Base-by-base conservation (phyloP, 163 green algal genomes). In the Chlamydomonas reinhardtii region DNA sequence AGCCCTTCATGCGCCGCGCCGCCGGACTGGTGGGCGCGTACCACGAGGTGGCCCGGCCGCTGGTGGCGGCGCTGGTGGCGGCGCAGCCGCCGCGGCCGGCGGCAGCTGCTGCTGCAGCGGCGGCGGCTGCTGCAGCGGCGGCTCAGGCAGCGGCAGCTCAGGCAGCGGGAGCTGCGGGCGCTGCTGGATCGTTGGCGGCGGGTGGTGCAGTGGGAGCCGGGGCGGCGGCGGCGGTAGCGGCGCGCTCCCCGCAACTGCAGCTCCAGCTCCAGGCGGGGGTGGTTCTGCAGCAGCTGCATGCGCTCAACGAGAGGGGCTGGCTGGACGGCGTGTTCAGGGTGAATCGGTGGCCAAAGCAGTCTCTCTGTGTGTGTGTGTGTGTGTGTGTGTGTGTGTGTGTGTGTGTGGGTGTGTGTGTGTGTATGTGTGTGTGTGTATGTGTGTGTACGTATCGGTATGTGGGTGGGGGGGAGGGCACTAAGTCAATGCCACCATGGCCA, bases 271-370 rank as follows among this genome's bases (percentile, higher is more conserved):
- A 52, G 74, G 74, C 80, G 70, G 56, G 70, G 1, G 29, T 86
- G 80, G 70, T 86, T 19, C 34, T 86, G 35, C 56, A 86, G 80
- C 34, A 35, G 25, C 80, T 86, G 56, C 80, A 86, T 27, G 27
- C 56, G 9, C 37, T 79, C 48, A 86, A 73, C 80, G 80, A 86
- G 56, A 15, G 80, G 16, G 70, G 80, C 34, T 86, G 80, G 80
- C 70, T 86, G 27, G 70, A 79, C 14, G 80, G 80, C 25, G 80
- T 73, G 31, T 86, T 86, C 56, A 31, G 56, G 80, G 80, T 86
- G 80, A 15, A 70, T 2, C 52, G 22, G n/a, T n/a, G n/a, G n/a
- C n/a, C n/a, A n/a, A n/a, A n/a, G n/a, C n/a, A n/a, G n/a, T n/a
- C n/a, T n/a, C n/a, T n/a, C 32, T 24, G 70, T 2, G 35, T 37